Evolutionary conservation across 352 stramenopile species (phyloP).

Genomic region (Phytophthora tubulina): DNA sequence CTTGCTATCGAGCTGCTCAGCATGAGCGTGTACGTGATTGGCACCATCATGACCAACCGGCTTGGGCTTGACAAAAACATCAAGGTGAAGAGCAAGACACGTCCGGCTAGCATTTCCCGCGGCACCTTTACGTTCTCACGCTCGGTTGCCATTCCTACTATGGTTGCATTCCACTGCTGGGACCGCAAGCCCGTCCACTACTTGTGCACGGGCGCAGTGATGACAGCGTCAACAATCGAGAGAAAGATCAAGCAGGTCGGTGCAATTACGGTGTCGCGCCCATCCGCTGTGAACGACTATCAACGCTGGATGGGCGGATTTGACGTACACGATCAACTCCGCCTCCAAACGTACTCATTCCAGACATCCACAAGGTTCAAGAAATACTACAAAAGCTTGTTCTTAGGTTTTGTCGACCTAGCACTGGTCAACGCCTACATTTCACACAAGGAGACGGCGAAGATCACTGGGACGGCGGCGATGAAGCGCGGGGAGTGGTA

Average conservation of each 20-base stretch:
- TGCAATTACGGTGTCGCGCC: not conserved
- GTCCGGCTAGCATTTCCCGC: too few relatives aligned
- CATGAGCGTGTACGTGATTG: not conserved
- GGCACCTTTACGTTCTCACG: not conserved
- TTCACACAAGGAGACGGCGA: not conserved
- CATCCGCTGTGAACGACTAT: not conserved
- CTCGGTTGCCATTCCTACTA: not conserved
- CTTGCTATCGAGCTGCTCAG: not conserved
- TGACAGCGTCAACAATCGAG: not conserved
- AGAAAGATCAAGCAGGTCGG: not conserved
- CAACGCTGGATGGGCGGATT: not conserved
- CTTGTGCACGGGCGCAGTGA: not conserved
- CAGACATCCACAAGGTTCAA: not conserved
- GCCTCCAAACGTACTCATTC: not conserved
- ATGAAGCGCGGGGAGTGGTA: not conserved
- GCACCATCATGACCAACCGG: not conserved
- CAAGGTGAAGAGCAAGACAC: not conserved
- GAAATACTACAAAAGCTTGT: not conserved
- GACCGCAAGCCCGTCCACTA: not conserved
- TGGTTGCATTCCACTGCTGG: not conserved
- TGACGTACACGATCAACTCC: not conserved
- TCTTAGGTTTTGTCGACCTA: not conserved
- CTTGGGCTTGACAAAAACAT: not conserved
- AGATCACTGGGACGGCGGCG: not conserved
- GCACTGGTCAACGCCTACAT: not conserved